Base-by-base conservation (phyloP, 148 eudicot species). In the Nepenthes gracilis region DNA sequence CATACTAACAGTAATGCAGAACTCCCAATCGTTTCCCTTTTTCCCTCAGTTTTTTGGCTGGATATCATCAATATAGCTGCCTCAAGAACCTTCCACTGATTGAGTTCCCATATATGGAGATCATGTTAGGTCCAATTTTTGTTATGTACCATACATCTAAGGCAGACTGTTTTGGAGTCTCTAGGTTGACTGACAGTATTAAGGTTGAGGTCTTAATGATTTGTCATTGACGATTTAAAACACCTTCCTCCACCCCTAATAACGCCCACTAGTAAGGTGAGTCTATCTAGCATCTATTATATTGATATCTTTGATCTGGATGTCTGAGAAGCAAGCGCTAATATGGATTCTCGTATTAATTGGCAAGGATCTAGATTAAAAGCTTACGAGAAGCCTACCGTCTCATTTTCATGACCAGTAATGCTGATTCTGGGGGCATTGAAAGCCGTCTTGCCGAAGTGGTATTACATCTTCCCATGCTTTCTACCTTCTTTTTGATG, bases 381-480 rank as follows among this genome's bases (percentile, higher is more conserved):
- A 78, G 87, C 75, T 75, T 93, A 69, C 80, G 91, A 76, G 78
- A 82, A 56, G 96, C 99, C 47, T 93, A 88, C 70, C 80, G 96
- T 49, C 88, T 76, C 77, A 81, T 88, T 67, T 93, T 93, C 79
- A 86, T 93, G 88, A 76, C 95, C 15, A 62, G 47, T 38, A 69
- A 64, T 68, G 68, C 78, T 65, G 79, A 76, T 56, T 69, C 75
- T 53, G 81, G 76, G 49, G 75, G 76, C 66, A 57, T 88, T 62
- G 99, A 89, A 57, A 81, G 77, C 64, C 96, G 99, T 36, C 85
- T 93, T 50, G 50, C 68, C 54, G 77, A 84, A 72, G 67, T 93
- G 96, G 96, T 93, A 88, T 57, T 35, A 9, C 12, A 33, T 62
- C 1, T 34, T 69, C 38, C 51, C 49, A 50, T 15, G 34, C 43